A percentile compares a stretch with the other conserved stretches of the same genome.
Conservation (phyloP, 495 filamentous ascomycete species). For the Annulohypoxylon moriforme region DNA sequence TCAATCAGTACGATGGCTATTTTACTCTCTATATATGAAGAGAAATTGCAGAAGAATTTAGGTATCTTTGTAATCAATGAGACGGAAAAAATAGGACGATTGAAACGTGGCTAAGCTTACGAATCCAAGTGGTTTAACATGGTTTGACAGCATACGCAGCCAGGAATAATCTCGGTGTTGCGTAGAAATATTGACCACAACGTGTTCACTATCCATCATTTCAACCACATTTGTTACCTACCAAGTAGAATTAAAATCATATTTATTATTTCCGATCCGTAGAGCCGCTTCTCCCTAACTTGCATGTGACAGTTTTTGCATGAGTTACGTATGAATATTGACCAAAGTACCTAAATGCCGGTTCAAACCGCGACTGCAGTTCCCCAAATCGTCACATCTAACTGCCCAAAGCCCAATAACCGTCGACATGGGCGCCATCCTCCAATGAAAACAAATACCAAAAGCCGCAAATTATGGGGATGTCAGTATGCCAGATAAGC, state of each 20-base stretch:
- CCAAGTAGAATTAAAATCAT: background rate
- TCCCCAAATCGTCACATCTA: slow-evolving; percentile 17
- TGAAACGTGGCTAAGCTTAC: background rate
- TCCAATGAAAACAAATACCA: slow-evolving; percentile 31
- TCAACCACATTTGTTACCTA: background rate
- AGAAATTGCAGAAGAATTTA: background rate
- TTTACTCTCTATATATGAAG: background rate
- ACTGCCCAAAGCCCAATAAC: slow-evolving; percentile 28
- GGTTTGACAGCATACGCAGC: background rate
- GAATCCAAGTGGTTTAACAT: background rate
- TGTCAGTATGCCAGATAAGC: slow-evolving; percentile 28
- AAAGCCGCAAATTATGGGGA: slow-evolving; percentile 26
- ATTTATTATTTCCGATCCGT: slow-evolving; percentile 13
- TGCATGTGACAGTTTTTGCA: slow-evolving; percentile 24
- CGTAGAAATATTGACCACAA: slow-evolving; percentile 3
- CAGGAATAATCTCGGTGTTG: slow-evolving; percentile 21
- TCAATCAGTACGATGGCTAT: background rate
- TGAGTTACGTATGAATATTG: background rate
- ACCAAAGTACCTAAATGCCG: slow-evolving; percentile 20
- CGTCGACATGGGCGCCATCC: slow-evolving; percentile 17
- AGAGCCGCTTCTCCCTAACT: slow-evolving; percentile 14
- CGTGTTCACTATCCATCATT: background rate
- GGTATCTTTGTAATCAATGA: background rate
- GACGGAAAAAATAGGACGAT: background rate
- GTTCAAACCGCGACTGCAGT: slow-evolving; percentile 29